Percentiles rank a stretch among this genome's conserved stretches.
Evolutionary conservation across 192 early-diverging fungal species (phyloP).

Genomic region (Glomus cerebriforme): DNA sequence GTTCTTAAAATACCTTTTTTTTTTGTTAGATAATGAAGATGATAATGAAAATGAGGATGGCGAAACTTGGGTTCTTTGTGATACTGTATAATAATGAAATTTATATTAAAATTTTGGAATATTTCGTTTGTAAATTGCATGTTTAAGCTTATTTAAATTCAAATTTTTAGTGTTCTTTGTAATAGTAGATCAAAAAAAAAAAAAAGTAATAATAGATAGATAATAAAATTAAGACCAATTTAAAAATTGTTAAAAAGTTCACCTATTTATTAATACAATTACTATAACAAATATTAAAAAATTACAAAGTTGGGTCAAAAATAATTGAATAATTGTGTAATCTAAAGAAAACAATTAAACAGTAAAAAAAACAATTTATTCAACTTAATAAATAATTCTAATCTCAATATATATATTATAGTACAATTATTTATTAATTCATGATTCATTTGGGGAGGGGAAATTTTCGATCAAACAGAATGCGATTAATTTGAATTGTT

Average conservation of each 20-base stretch:
- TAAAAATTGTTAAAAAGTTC: too few relatives aligned
- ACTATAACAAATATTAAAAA: too few relatives aligned
- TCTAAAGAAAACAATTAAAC: too few relatives aligned
- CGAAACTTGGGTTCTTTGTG: constrained; percentile 21
- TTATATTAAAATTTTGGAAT: neutral
- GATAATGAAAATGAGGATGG: constrained; percentile 17
- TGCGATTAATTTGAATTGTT: neutral
- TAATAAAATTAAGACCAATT: too few relatives aligned
- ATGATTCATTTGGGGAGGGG: neutral
- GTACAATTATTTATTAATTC: neutral
- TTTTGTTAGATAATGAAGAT: constrained; percentile 22
- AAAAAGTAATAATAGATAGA: too few relatives aligned
- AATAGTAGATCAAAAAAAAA: too few relatives aligned
- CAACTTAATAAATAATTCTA: neutral
- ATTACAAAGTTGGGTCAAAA: too few relatives aligned
- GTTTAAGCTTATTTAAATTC: neutral
- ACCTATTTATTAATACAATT: too few relatives aligned
- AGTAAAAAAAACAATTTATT: neutral
- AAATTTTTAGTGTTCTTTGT: too few relatives aligned
- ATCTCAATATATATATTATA: neutral
- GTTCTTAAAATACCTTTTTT: neutral
- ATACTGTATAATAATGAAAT: constrained; percentile 5
- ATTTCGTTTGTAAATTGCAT: neutral
- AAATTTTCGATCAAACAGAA: neutral
- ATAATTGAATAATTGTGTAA: too few relatives aligned